These are phyloP conservation scores for Aspergillus incahuasiensis DNA, from an alignment of 495 filamentous ascomycete genomes.

Conservation along the genomic window DNA sequence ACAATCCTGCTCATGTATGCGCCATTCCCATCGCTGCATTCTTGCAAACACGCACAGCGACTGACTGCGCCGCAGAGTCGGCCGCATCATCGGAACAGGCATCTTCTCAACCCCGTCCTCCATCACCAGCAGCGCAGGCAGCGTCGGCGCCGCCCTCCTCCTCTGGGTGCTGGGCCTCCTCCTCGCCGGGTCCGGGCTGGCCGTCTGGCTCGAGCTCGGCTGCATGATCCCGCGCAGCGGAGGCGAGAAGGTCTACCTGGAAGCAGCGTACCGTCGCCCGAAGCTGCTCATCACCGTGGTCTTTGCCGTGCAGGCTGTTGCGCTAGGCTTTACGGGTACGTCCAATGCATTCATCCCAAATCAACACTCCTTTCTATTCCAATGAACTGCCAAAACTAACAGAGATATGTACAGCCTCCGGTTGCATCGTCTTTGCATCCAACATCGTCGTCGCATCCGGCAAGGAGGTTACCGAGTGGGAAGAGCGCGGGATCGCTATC, in stretches of 20 bases:
- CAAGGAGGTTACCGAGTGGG: conserved; percentile 25
- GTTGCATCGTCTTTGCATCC: conserved; percentile 19
- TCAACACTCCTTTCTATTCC: no score
- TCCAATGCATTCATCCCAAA: no score
- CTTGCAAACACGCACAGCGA: background rate
- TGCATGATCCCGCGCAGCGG: conserved; percentile 62
- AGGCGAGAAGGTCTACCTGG: conserved; percentile 68
- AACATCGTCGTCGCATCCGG: conserved; percentile 27
- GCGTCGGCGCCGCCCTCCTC: conserved; percentile 56
- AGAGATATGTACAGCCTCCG: background rate
- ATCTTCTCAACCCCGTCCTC: conserved; percentile 67
- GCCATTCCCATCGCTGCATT: background rate
- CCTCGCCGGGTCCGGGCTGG: conserved; percentile 53
- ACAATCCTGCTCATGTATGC: conserved; percentile 1
- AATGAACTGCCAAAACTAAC: background rate
- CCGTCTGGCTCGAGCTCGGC: conserved; percentile 60
- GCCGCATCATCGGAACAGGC: conserved; percentile 20
- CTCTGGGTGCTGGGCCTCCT: conserved; percentile 59
- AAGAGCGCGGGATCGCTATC: conserved; percentile 30
- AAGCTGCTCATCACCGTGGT: conserved; percentile 1
- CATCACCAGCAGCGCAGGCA: conserved; percentile 57
- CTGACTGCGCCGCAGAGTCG: background rate
- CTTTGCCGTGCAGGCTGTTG: conserved; percentile 1
- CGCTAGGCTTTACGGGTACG: conserved; percentile 2
- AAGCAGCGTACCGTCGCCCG: conserved; percentile 25